phyloP scores from a whole-genome alignment of 495 filamentous ascomycete genomes.

The Penicillium canescens region DNA sequence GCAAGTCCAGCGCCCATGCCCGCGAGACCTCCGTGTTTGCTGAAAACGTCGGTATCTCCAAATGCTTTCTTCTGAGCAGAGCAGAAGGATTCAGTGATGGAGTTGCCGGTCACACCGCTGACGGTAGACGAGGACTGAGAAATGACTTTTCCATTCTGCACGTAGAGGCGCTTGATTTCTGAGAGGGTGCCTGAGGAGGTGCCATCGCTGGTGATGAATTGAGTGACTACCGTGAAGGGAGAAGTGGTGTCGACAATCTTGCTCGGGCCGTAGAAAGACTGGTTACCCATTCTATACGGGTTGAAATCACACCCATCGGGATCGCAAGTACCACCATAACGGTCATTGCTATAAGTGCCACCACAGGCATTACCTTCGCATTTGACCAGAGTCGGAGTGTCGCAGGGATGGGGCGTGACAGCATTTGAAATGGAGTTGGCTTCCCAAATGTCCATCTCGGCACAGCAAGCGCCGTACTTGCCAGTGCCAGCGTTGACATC shows the following conservation, averaged over 20 bases:
- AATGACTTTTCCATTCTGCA: slow-evolving; percentile 64
- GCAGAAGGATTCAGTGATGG: slow-evolving; percentile 62
- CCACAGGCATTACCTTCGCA: slow-evolving; percentile 60
- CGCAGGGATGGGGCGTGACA: slow-evolving; percentile 65
- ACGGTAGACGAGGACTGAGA: slow-evolving; percentile 56
- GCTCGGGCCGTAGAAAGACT: slow-evolving; percentile 59
- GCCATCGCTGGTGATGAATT: slow-evolving; percentile 59
- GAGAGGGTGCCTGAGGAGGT: slow-evolving; percentile 51
- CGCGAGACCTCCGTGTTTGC: slow-evolving; percentile 57
- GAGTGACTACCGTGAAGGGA: slow-evolving; percentile 65
- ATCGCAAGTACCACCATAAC: slow-evolving; percentile 61
- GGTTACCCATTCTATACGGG: slow-evolving; percentile 64
- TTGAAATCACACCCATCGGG: slow-evolving; percentile 78
- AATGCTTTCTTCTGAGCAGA: slow-evolving; percentile 59
- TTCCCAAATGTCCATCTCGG: slow-evolving; percentile 73
- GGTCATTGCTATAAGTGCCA: slow-evolving; percentile 35
- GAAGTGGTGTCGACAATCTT: slow-evolving; percentile 61
- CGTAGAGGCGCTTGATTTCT: slow-evolving; percentile 69
- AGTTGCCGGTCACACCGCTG: slow-evolving; percentile 50
- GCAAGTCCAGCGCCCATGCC: slow-evolving; percentile 58
- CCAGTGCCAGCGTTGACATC: slow-evolving; percentile 59
- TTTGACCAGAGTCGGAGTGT: slow-evolving; percentile 47
- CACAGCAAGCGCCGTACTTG: slow-evolving; percentile 63
- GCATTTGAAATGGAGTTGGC: slow-evolving; percentile 58
- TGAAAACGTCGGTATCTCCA: slow-evolving; percentile 59